These are phyloP conservation scores for Austroboletus rostrupii DNA, from an alignment of 1,284 basidiomycete species.

Conservation along the genomic window DNA sequence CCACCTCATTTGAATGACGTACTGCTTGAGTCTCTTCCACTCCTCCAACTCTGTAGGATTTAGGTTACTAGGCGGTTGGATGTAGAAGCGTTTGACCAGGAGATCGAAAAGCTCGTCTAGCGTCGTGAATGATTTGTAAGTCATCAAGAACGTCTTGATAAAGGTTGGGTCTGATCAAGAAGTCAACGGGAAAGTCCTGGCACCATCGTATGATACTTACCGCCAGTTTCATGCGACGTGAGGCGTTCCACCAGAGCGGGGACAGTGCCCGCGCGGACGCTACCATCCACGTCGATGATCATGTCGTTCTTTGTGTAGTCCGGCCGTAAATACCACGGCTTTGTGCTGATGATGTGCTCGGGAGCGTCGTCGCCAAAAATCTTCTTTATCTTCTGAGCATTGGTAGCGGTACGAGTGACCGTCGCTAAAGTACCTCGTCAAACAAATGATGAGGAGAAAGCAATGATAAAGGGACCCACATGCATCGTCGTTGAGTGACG, in stretches of 20 bases:
- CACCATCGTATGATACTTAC: conserved; percentile 39
- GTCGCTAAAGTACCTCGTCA: conserved; percentile 20
- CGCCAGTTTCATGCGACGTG: conserved; percentile 84
- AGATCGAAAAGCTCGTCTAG: conserved; percentile 82
- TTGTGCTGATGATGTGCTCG: conserved; percentile 48
- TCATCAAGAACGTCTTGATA: conserved; percentile 93
- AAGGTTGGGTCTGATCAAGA: conserved; percentile 66
- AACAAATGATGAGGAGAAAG: background rate
- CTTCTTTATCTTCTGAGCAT: conserved; percentile 63
- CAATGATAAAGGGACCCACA: conserved; percentile 28
- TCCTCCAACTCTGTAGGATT: conserved; percentile 63
- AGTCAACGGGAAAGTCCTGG: background rate
- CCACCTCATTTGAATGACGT: conserved; percentile 83
- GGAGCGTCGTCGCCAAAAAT: conserved; percentile 73
- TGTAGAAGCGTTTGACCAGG: conserved; percentile 82
- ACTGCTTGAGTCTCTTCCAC: conserved; percentile 89
- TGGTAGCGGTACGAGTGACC: conserved; percentile 31
- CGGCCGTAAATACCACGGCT: conserved; percentile 84
- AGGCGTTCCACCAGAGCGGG: conserved; percentile 83
- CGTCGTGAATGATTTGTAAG: conserved; percentile 93
- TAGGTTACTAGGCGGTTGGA: conserved; percentile 73
- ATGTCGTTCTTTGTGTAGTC: conserved; percentile 82
- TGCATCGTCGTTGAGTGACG: conserved; percentile 32
- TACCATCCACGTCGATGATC: conserved; percentile 77
- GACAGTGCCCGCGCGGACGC: conserved; percentile 85